Base-by-base conservation (phyloP, 495 filamentous ascomycete genomes). In the Parmelia sp. region DNA sequence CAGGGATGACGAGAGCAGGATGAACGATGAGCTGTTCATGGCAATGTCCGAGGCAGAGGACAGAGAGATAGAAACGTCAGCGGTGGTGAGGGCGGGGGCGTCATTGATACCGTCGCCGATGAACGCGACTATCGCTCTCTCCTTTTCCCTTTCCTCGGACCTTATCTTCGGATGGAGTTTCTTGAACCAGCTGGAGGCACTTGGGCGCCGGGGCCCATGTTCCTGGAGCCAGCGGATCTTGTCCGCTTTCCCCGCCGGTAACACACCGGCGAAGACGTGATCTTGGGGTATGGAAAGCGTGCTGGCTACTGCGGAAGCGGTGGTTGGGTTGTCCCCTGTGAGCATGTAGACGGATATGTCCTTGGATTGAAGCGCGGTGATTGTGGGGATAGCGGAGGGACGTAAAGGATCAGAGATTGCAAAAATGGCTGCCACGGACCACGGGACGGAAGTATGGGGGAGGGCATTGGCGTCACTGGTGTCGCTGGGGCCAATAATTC, bases 21-120 rank as follows among this genome's bases (percentile, higher is more conserved):
- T 88, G 74, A 96, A 96, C 57, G 86, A 86, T 0, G 91, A 87
- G 14, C 87, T 88, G 57, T 84, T 84, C 71, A 96, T 88, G 33
- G 92, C 92, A 12, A 96, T 86, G 68, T 96, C 92, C 0, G 87
- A 88, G 35, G 91, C 92, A 2, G 87, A 89, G 9, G 88, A 88
- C 70, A 96, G 87, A 23, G 92, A 89, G 58, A 96, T 87, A 58
- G 89, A 90, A 0, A 96, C 87, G 69, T 94, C 89, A 27, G 92
- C 89, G 25, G 82, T 82, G 9, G 88, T 83, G 36, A 96, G 82
- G 19, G 92, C 91, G 3, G 92, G 90, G 5, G 89, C 84, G 72
- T 96, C 92, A 73, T 96, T 96, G 73, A 95, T 88, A 61, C 91
- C 92, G 70, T 96, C 91, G 27, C 91, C 92, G 4, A 93, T 79